Conservation (phyloP, 495 filamentous ascomycete species). For the Endocarpon pusillum region DNA sequence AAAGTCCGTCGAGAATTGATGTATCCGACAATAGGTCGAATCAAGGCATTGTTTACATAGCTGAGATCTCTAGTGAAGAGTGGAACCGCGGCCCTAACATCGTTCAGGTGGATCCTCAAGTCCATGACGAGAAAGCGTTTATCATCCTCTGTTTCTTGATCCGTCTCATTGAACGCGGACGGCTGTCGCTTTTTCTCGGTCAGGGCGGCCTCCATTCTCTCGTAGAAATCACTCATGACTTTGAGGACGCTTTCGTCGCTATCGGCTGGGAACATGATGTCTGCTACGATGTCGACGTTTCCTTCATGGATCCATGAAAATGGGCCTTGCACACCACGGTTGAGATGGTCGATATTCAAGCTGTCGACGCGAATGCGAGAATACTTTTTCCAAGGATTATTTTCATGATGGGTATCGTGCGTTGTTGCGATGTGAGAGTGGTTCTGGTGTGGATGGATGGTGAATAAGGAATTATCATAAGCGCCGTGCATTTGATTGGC, state of each 20-base stretch:
- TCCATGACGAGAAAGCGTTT: slow-evolving; percentile 77
- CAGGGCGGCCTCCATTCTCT: slow-evolving; percentile 81
- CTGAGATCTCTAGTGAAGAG: slow-evolving; percentile 80
- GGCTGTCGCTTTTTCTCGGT: slow-evolving; percentile 43
- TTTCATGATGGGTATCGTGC: slow-evolving; percentile 32
- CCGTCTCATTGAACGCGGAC: slow-evolving; percentile 5
- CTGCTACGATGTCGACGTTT: slow-evolving; percentile 89
- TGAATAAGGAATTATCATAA: slow-evolving; percentile 90
- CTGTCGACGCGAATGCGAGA: slow-evolving; percentile 81
- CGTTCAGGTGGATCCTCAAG: slow-evolving; percentile 75
- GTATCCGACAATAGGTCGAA: slow-evolving; percentile 95
- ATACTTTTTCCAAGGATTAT: slow-evolving; percentile 75
- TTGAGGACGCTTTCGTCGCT: slow-evolving; percentile 75
- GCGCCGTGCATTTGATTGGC: slow-evolving; percentile 93
- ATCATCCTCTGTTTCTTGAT: slow-evolving; percentile 17
- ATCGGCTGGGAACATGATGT: slow-evolving; percentile 81
- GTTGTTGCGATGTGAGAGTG: slow-evolving; percentile 48
- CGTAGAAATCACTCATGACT: slow-evolving; percentile 86
- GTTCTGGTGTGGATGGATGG: slow-evolving; percentile 83
- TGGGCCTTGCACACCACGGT: slow-evolving; percentile 80
- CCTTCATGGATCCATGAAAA: slow-evolving; percentile 97
- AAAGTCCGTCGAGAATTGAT: slow-evolving; percentile 88
- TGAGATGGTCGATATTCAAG: slow-evolving; percentile 88
- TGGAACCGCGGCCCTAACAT: slow-evolving; percentile 78
- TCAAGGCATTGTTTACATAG: slow-evolving; percentile 88